Evolutionary conservation across 352 stramenopile species (phyloP), one percentile per base, ranked within the genome.

Genomic region (Phytopythium boreale): DNA sequence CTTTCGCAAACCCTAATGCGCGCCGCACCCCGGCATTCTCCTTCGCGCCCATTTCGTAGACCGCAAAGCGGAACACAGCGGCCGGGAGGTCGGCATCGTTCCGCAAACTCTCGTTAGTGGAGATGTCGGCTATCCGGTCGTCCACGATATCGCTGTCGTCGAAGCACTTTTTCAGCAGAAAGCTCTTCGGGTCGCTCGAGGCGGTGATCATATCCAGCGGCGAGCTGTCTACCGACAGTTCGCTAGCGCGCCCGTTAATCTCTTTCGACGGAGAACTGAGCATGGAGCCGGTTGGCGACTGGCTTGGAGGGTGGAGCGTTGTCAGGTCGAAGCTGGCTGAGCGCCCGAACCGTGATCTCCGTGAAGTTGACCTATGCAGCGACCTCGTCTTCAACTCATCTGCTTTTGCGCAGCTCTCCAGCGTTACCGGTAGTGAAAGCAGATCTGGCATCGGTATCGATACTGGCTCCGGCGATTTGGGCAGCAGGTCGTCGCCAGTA

Each of bases 111-210:
- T 69, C 65, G 15, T 74, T 68, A 1, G 60, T 51, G 26, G 74
- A 76, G 20, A 70, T 68, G 36, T 70, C 62, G 11, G 72, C 49
- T 27, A 61, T 68, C 58, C 74, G 74, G 43, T 70, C 69, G 63
- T 91, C 82, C 27, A 93, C 82, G 50, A 93, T 93, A 58, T 93
- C 84, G 58, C 82, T 93, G 64, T 93, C 84, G 66, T 93, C 84
- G 70, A 93, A 93, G 14, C 77, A 87, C 44, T 89, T 89, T 49
- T 79, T 79, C 5, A 58, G 63, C 9, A 59, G 63, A 24, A 73
- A 61, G 51, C 76, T 85, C 20, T 62, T 72, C 8, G 67, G 67
- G 6, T 70, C 64, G 53, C 36, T 63, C 66, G 60, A 69, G 15
- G 59, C 62, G 43, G 59, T 72, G 39, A 47, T 69, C 52, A 59